A percentile compares a stretch with the other conserved stretches of the same genome.
Evolutionary conservation across 768 basidiomycete species (phyloP).

Genomic region (Mycena metata): DNA sequence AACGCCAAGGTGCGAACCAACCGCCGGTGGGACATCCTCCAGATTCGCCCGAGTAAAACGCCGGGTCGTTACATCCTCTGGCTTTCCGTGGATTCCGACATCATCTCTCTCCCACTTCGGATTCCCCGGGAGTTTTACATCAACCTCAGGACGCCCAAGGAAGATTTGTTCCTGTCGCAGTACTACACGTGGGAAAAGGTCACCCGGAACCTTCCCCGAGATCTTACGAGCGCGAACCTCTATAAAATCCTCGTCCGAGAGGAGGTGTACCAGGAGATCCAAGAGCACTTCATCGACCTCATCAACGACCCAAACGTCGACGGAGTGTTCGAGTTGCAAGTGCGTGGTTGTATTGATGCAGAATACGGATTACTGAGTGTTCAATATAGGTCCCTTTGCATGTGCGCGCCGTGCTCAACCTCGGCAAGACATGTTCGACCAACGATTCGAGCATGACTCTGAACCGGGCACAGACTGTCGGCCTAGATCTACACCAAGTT

Average conservation of each 20-base stretch:
- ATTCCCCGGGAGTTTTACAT: conserved; percentile 95
- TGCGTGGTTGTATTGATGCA: conserved; percentile 47
- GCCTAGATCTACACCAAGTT: conserved; percentile 88
- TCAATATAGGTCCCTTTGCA: conserved; percentile 79
- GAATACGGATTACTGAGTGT: conserved; percentile 16
- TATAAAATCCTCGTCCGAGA: conserved; percentile 89
- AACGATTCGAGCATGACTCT: conserved; percentile 78
- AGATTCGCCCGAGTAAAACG: conserved; percentile 82
- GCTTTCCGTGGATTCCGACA: conserved; percentile 84
- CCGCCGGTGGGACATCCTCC: conserved; percentile 92
- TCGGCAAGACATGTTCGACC: conserved; percentile 87
- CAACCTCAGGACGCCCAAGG: conserved; percentile 81
- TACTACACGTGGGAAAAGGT: conserved; percentile 82
- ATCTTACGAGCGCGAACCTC: conserved; percentile 80
- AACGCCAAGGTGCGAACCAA: conserved; percentile 68
- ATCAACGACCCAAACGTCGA: conserved; percentile 96
- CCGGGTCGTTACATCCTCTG: conserved; percentile 90
- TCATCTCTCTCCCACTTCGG: conserved; percentile 85
- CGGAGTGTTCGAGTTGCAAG: conserved; percentile 94
- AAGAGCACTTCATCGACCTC: conserved; percentile 92
- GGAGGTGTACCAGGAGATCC: conserved; percentile 83
- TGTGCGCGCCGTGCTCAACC: conserved; percentile 82
- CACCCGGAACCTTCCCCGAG: conserved; percentile 82
- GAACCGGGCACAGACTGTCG: conserved; percentile 83
- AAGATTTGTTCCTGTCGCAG: conserved; percentile 76